A percentile compares a stretch with the other conserved stretches of the same genome.
These are phyloP conservation scores for Geotrichum histeridarum DNA, from an alignment of 1,139 yeast genomes.

Conservation along the genomic window DNA sequence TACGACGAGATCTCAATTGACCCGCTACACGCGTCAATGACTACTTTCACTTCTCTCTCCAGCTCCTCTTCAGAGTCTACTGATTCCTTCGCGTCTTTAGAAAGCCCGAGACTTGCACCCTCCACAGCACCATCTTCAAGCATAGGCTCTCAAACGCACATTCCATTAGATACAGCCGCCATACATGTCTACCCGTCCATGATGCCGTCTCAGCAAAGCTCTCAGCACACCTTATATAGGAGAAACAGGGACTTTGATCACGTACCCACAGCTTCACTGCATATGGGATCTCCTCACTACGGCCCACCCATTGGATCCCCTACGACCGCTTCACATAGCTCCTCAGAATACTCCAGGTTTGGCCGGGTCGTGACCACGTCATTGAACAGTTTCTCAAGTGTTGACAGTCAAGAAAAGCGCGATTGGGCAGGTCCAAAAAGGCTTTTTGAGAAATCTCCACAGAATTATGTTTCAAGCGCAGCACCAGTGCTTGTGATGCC, in stretches of 20 bases:
- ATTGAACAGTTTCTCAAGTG: conserved; percentile 2
- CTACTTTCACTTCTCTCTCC: conserved; percentile 8
- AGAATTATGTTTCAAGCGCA: neutral
- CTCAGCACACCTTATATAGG: conserved; percentile 3
- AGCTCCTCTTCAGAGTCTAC: conserved; percentile 10
- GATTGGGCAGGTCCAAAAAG: conserved; percentile 1
- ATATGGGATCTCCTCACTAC: neutral
- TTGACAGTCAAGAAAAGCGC: conserved; percentile 1
- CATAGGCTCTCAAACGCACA: neutral
- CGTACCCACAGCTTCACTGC: too few species aligned
- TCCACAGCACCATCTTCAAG: conserved; percentile 1
- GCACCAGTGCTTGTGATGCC: neutral
- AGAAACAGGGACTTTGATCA: neutral
- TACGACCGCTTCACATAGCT: neutral
- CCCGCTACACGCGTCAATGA: conserved; percentile 8
- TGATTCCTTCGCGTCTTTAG: conserved; percentile 6
- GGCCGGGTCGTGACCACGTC: conserved; percentile 8
- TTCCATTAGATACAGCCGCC: neutral
- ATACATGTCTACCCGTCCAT: neutral
- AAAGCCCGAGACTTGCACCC: neutral
- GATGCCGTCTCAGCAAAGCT: neutral
- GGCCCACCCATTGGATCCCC: neutral
- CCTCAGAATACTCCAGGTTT: conserved; percentile 4
- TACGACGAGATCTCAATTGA: conserved; percentile 9
- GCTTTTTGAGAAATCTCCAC: conserved; percentile 10